Evolutionary conservation across 768 basidiomycete genomes (phyloP).

Genomic region (Rhodotorula kratochvilovae): DNA sequence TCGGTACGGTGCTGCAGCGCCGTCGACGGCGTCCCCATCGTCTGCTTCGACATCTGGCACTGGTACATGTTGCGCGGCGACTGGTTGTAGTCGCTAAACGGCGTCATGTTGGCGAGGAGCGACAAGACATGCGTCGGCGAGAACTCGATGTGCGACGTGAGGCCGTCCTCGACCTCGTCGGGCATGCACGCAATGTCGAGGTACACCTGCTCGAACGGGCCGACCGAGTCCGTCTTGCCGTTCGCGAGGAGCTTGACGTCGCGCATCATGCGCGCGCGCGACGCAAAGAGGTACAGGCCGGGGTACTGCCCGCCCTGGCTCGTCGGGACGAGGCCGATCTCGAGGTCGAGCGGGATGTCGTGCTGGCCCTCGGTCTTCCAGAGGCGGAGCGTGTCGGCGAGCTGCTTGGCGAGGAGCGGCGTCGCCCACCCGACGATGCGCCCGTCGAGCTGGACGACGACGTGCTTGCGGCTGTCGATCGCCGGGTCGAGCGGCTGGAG

Average conservation of each 20-base stretch:
- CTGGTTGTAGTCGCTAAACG: conserved; percentile 99
- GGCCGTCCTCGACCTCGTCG: conserved; percentile 68
- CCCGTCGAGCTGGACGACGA: conserved; percentile 93
- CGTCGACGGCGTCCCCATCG: conserved; percentile 97
- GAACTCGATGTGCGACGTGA: conserved; percentile 88
- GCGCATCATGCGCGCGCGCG: conserved; percentile 89
- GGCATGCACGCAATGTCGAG: conserved; percentile 94
- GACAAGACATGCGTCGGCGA: conserved; percentile 92
- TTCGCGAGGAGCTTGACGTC: conserved; percentile 88
- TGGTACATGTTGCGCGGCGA: conserved; percentile 56
- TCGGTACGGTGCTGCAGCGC: conserved; percentile 87
- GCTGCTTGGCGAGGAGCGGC: conserved; percentile 64
- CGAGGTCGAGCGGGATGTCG: conserved; percentile 82
- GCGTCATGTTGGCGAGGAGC: conserved; percentile 93
- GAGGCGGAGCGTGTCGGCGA: conserved; percentile 77
- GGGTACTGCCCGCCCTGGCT: conserved; percentile 95
- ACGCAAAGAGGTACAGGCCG: conserved; percentile 85
- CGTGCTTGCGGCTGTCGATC: conserved; percentile 72
- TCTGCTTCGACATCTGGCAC: conserved; percentile 96
- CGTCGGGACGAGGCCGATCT: conserved; percentile 84
- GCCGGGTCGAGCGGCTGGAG: conserved; percentile 76
- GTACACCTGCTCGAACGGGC: conserved; percentile 97
- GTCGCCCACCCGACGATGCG: conserved; percentile 89
- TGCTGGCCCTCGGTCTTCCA: conserved; percentile 89
- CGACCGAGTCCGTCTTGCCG: conserved; percentile 79